Conservation (phyloP, 2,329 filamentous ascomycete genomes). For the Aspergillus piperis region DNA sequence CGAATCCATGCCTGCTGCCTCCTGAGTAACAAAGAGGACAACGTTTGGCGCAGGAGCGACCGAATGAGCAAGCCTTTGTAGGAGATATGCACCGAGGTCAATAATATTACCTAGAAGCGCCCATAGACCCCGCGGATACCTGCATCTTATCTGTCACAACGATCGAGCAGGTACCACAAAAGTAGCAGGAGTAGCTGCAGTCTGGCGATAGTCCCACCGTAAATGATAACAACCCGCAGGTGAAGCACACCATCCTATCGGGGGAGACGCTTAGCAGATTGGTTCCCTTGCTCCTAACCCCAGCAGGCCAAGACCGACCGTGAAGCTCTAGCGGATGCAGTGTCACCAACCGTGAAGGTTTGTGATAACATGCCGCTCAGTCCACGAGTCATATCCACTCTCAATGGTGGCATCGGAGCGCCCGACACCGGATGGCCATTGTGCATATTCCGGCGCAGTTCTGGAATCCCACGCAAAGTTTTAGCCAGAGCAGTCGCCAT, state of each 20-base stretch:
- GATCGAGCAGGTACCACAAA: background rate
- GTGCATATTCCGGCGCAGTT: background rate
- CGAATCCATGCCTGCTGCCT: background rate
- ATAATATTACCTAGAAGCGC: too few species aligned
- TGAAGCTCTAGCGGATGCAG: conserved; percentile 4
- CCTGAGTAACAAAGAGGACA: background rate
- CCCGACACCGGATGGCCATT: background rate
- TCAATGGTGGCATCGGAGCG: background rate
- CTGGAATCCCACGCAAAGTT: background rate
- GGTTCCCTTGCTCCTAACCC: background rate
- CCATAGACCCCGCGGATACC: background rate
- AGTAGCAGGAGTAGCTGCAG: background rate
- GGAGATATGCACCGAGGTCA: background rate
- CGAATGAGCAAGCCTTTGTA: background rate
- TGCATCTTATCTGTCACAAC: conserved; percentile 1
- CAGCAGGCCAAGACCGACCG: conserved; percentile 1
- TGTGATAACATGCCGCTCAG: background rate
- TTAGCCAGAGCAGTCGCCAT: background rate
- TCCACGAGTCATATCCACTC: background rate
- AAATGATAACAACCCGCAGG: conserved; percentile 3
- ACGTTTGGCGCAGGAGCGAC: background rate
- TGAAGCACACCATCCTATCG: conserved; percentile 8
- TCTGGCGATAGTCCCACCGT: conserved; percentile 4
- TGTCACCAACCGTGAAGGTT: background rate
- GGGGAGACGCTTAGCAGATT: background rate